A percentile compares a stretch with the other conserved stretches of the same genome.
phyloP scores from a whole-genome alignment of 2,329 filamentous ascomycete genomes.

The Paracoccidioides brasiliensis region DNA sequence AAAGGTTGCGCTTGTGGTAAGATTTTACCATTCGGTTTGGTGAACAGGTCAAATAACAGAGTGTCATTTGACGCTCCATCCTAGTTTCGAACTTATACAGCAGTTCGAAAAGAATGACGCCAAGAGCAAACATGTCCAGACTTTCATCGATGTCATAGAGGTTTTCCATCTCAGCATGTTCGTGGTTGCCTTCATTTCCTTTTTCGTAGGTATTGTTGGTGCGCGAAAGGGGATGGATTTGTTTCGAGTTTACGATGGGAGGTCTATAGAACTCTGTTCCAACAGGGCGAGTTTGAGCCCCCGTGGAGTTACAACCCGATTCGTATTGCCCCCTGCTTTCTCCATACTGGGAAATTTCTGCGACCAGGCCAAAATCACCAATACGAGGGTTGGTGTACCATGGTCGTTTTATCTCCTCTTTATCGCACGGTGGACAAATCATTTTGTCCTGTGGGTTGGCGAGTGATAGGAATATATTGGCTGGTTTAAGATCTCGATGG shows the following conservation, averaged over 20 bases:
- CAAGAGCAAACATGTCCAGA: conserved; percentile 49
- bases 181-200: background rate
- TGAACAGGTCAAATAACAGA: conserved; percentile 28
- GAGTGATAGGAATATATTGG: conserved; percentile 51
- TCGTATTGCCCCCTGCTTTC: conserved; percentile 14
- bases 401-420: conserved; percentile 8
- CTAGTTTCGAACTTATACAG: conserved; percentile 41
- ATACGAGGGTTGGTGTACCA: conserved; percentile 46
- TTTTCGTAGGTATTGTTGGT: conserved; percentile 3
- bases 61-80: conserved; percentile 34
- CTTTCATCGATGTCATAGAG: conserved; percentile 31
- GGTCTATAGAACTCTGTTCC: conserved; percentile 53
- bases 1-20: background rate
- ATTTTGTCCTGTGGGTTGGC: conserved; percentile 36
- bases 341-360: conserved; percentile 36
- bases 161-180: background rate
- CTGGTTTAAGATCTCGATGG: conserved; percentile 56
- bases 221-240: background rate
- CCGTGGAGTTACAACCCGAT: conserved; percentile 10
- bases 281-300: conserved; percentile 30
- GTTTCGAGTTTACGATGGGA: conserved; percentile 16
- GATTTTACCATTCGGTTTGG: conserved; percentile 7
- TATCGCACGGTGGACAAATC: conserved; percentile 35
- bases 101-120: conserved; percentile 51
- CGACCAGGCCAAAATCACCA: conserved; percentile 55